These are phyloP conservation scores for Trapa bicornis DNA, from an alignment of 345 rosid genomes.

Conservation along the genomic window DNA sequence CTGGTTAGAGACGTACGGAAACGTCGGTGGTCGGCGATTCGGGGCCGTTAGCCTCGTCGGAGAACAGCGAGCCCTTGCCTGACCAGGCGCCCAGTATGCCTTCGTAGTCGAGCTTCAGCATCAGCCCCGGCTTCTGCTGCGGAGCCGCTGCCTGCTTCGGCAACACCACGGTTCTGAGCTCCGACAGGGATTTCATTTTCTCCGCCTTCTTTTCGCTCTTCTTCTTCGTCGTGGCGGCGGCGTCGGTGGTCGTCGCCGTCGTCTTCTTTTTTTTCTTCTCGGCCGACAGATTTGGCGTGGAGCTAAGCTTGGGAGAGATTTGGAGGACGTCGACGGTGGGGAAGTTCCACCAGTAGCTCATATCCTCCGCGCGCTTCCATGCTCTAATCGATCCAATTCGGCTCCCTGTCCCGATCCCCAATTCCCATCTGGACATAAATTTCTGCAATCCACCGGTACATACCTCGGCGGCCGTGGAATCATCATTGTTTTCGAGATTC, in stretches of 20 bases:
- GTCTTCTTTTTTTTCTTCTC: slow-evolving; percentile 6
- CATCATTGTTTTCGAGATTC: slow-evolving; percentile 15
- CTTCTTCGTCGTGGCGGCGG: slow-evolving; percentile 18
- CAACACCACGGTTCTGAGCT: slow-evolving; percentile 8
- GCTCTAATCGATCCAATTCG: slow-evolving; percentile 23
- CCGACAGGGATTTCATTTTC: slow-evolving; percentile 8
- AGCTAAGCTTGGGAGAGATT: slow-evolving; percentile 48
- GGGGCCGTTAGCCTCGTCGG: slow-evolving; percentile 36
- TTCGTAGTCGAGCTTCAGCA: slow-evolving; percentile 62
- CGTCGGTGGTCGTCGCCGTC: too few relatives aligned
- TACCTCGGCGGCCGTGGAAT: slow-evolving; percentile 5
- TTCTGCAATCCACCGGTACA: slow-evolving; percentile 16
- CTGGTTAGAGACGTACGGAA: slow-evolving; percentile 44
- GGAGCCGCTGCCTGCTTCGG: slow-evolving; percentile 17
- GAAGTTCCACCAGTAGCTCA: slow-evolving; percentile 31
- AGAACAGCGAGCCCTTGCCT: slow-evolving; percentile 47
- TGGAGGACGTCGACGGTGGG: slow-evolving; percentile 58
- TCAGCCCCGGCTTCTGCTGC: slow-evolving; percentile 23
- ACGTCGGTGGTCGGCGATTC: slow-evolving; percentile 40
- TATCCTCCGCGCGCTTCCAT: slow-evolving; percentile 36
- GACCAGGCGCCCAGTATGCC: slow-evolving; percentile 66
- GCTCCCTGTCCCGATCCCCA: slow-evolving; percentile 20
- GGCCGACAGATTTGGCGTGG: slow-evolving; percentile 5
- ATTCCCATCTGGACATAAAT: slow-evolving; percentile 4
- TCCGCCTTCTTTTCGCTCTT: slow-evolving; percentile 27